Percentiles rank a stretch among this genome's conserved stretches.
These are phyloP conservation scores for Trichoderma asperelloides DNA, from an alignment of 495 filamentous ascomycete genomes.

Conservation along the genomic window DNA sequence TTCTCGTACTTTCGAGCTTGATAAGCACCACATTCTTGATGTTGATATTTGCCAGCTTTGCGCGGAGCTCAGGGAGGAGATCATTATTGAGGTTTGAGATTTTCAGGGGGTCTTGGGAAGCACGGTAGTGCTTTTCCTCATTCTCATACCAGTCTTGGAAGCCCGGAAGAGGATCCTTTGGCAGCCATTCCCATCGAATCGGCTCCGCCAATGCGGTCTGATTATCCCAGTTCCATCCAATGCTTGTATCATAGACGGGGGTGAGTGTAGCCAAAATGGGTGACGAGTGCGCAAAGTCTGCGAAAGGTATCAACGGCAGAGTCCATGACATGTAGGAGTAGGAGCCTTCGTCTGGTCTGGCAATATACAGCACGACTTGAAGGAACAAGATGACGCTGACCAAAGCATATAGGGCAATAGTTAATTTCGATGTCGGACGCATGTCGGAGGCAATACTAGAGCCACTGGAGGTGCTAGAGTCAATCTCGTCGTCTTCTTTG, in stretches of 20 bases:
- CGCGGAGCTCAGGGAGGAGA: slow-evolving; percentile 24
- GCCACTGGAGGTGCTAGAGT: not conserved
- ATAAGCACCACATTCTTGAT: slow-evolving; percentile 37
- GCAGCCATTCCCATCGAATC: slow-evolving; percentile 1
- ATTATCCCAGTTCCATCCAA: not conserved
- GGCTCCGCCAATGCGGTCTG: not conserved
- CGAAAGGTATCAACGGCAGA: not conserved
- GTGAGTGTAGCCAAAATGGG: not conserved
- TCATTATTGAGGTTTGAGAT: slow-evolving; percentile 33
- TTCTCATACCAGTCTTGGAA: not conserved
- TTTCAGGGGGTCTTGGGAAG: slow-evolving; percentile 33
- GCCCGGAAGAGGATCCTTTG: slow-evolving; percentile 6
- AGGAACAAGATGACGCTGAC: not conserved
- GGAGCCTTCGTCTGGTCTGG: not conserved
- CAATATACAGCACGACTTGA: not conserved
- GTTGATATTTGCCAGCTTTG: slow-evolving; percentile 26
- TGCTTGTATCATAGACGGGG: slow-evolving; percentile 1
- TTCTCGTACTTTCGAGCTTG: slow-evolving; percentile 39
- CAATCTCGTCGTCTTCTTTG: not conserved
- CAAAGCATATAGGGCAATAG: not conserved
- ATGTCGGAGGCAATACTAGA: not conserved
- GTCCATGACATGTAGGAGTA: slow-evolving; percentile 9
- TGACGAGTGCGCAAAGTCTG: slow-evolving; percentile 5
- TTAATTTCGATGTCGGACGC: not conserved
- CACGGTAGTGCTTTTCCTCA: slow-evolving; percentile 24